Percentiles rank a stretch among this genome's conserved stretches.
Evolutionary conservation across 116 monocot species (phyloP).

Genomic region (Cymodocea nodosa): DNA sequence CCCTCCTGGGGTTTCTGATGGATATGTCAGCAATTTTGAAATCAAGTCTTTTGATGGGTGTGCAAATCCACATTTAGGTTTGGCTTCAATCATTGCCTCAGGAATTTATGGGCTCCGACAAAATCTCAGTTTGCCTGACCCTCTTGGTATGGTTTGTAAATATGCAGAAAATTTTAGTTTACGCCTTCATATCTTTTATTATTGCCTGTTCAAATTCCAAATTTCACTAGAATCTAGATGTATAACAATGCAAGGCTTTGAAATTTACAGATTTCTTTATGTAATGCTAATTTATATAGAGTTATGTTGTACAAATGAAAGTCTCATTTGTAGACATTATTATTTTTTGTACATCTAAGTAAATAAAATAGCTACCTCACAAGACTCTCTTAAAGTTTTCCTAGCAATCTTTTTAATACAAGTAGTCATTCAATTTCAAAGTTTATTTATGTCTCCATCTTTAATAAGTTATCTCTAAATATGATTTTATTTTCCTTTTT

Average conservation of each 20-base stretch:
- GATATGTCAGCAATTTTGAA: constrained; percentile 85
- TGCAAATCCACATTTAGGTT: constrained; percentile 82
- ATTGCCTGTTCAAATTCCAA: not conserved
- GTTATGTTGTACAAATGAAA: not conserved
- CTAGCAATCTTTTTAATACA: too few species aligned
- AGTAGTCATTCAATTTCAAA: too few species aligned
- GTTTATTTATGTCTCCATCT: too few species aligned
- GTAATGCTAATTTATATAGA: not conserved
- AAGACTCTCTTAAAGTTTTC: too few species aligned
- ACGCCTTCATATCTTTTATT: not conserved
- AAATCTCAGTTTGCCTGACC: constrained; percentile 57
- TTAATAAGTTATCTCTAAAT: too few species aligned
- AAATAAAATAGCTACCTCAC: too few species aligned
- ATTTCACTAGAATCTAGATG: too few species aligned
- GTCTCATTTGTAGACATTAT: too few species aligned
- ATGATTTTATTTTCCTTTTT: too few species aligned
- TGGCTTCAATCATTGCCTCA: constrained; percentile 72
- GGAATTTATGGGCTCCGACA: constrained; percentile 88
- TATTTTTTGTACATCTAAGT: too few species aligned
- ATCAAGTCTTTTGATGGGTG: constrained; percentile 89
- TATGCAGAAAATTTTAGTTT: not conserved
- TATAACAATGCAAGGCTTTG: not conserved
- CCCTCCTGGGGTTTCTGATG: constrained; percentile 60
- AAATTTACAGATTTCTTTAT: not conserved
- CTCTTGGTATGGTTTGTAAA: constrained; percentile 42